Base-by-base conservation (phyloP, 1,284 basidiomycete genomes). In the Nidula niveotomentosa region DNA sequence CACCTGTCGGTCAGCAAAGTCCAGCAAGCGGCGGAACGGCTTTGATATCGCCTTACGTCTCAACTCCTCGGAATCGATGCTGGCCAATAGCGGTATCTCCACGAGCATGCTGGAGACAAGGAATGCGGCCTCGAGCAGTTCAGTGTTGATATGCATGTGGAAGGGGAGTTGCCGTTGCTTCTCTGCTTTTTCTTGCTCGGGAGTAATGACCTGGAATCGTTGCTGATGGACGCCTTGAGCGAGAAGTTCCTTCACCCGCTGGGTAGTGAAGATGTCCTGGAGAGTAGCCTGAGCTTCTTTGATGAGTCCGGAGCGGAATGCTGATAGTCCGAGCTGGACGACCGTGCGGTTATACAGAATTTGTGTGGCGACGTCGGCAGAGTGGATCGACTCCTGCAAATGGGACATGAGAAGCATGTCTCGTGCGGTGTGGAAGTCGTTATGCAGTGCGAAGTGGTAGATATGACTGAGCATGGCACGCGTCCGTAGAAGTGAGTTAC, bases 141-240 rank as follows among this genome's bases (percentile, higher is more conserved):
- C 97, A 12, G 97, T 93, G 77, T 99, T 99, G 76, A 99, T 96
- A 77, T 99, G 97, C 91, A 99, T 94, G 75, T 99, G 97, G 90
- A 99, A 99, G 36, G 97, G 97, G 23, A 99, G 81, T 66, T 98
- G 93, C 48, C 96, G 85, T 63, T 95, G 92, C 64, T 95, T 93
- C 73, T 99, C 97, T 6, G 95, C 88, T 69, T 95, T 93, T 73
- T 99, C 97, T 75, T 99, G 96, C 72, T 99, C 97, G 6, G 94
- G 93, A 12, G 90, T 86, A 53, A 98, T 78, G 3, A 82, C 79
- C 65, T 91, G 91, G 81, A 91, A 98, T 51, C 94, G 85, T 69
- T 96, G 94, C 66, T 92, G 89, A 69, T 96, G 94, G 6, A 98
- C 91, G 51, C 96, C 96, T 72, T 99, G 97, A 0, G 96, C 97